Evolutionary conservation across 2,329 filamentous ascomycete species (phyloP), one percentile per base, ranked within the genome.

Genomic region (Hymenoscyphus linearis): DNA sequence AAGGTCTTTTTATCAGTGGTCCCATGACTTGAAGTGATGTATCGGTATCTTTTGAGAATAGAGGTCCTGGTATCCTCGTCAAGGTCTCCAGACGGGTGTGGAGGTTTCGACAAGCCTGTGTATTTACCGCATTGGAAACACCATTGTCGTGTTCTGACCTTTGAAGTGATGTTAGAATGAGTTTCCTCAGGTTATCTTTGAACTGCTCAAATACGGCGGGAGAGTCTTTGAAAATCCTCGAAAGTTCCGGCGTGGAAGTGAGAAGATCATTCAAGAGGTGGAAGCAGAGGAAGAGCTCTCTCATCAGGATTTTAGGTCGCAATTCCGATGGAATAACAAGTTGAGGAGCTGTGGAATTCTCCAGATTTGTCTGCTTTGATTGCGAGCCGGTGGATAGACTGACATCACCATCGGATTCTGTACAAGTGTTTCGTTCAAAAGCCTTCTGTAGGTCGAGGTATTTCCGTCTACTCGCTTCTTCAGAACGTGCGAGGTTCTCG

Each of bases 401-500:
- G 44, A 50, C 22, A 25, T 9, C 10, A 44, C n/a, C 27, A 35
- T 52, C 44, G 26, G 35, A 52, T 16, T 34, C 44, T 13, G 31
- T 16, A 50, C 36, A 37, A 4, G 44, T 50, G 10, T 9, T 12
- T 6, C 26, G 18, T n/a, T 61, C 55, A 16, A 64, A 13, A 9
- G 36, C 57, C 37, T 26, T 34, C 26, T 60, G 18, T 12, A 64
- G 44, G 2, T 44, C 56, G 22, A 53, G 27, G 44, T 62, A 62
- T 27, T 37, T 60, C 9, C 60, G 54, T 26, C 57, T 60, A 31
- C 54, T 62, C n/a, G 31, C 40, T 31, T 37, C 47, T 27, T 64
- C 57, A 10, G 62, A 62, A n/a, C 62, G 62, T 16, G 62, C 60
- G 2, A 64, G 60, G 13, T 26, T 57, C 26, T 64, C 58, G 40